Evolutionary conservation across 2,329 filamentous ascomycete species (phyloP), one percentile per base, ranked within the genome.

Genomic region (Diplodia scrobiculata): DNA sequence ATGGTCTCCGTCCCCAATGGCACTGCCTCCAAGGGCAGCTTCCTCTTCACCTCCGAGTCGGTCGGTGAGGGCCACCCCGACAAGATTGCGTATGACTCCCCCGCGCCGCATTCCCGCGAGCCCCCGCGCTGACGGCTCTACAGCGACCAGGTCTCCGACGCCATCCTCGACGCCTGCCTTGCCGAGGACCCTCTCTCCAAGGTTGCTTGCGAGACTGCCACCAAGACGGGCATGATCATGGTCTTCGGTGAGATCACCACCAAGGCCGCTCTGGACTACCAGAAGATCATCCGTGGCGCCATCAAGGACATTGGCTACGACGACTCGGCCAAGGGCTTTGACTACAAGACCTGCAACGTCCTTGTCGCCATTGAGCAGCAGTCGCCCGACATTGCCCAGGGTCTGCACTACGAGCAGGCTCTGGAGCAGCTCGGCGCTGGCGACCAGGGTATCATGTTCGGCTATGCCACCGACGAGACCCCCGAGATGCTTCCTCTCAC

Each of bases 401-500:
- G 95, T 86, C 91, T 99, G 67, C 92, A 98, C 86, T 96, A 96
- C 81, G 95, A 99, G 72, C 87, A 97, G 85, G 92, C 92, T 73
- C 90, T 99, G 59, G 95, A 99, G 88, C 89, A 96, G 84, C 89
- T 99, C 71, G 95, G 95, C 82, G 95, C 95, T 70, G 95, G 95
- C 90, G 95, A 99, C 83, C 95, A 99, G 86, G 95, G 95, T 86
- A 97, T 99, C 86, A 99, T 99, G 95, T 99, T 99, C 83, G 95
- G 95, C 76, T 99, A 99, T 87, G 95, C 95, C 81, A 97, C 95
- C 76, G 95, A 99, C 77, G 95, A 99, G 87, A 98, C 95, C 75
- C 93, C 94, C 69, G 95, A 99, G 85, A 87, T 96, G 74, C 91
- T 98, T 79, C 95, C 95, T 72, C 86, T 99, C 76, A 98, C 94